A percentile compares a stretch with the other conserved stretches of the same genome.
Evolutionary conservation across 2,329 filamentous ascomycete genomes (phyloP).

Genomic region (Colletotrichum scovillei): DNA sequence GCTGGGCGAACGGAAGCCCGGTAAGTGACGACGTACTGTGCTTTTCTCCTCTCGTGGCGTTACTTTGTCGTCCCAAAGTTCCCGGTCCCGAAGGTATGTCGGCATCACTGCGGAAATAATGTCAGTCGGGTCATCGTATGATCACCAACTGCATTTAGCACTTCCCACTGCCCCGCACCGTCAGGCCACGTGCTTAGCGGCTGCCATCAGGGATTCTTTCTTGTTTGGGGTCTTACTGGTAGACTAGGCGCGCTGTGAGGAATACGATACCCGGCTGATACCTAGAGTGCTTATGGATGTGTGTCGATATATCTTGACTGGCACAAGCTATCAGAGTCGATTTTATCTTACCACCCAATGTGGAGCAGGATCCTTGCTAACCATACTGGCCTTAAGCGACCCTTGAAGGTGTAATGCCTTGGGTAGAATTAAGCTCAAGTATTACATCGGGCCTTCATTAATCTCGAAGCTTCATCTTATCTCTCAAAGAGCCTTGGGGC

Average conservation of each 20-base stretch:
- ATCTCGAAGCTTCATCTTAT: no score
- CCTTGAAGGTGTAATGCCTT: not conserved
- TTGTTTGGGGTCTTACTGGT: not conserved
- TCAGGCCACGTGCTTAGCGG: constrained; percentile 23
- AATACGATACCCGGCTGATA: not conserved
- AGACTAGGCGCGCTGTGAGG: not conserved
- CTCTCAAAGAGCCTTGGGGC: no score
- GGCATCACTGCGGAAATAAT: constrained; percentile 17
- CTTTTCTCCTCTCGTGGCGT: constrained; percentile 12
- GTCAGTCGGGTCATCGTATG: constrained; percentile 16
- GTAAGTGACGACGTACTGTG: constrained; percentile 12
- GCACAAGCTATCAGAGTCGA: no score
- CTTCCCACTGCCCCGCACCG: constrained; percentile 12
- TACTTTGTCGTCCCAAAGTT: constrained; percentile 12
- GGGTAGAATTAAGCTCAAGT: no score
- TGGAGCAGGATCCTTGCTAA: not conserved
- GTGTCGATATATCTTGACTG: not conserved
- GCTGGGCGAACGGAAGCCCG: constrained; percentile 6
- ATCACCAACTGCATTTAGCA: not conserved
- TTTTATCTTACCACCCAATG: not conserved
- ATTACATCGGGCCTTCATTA: no score
- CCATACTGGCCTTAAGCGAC: not conserved
- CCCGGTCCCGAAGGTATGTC: not conserved
- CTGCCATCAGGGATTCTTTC: not conserved
- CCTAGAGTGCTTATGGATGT: not conserved